Conservation (phyloP, 495 filamentous ascomycete species). For the Aspergillus asperescens region DNA sequence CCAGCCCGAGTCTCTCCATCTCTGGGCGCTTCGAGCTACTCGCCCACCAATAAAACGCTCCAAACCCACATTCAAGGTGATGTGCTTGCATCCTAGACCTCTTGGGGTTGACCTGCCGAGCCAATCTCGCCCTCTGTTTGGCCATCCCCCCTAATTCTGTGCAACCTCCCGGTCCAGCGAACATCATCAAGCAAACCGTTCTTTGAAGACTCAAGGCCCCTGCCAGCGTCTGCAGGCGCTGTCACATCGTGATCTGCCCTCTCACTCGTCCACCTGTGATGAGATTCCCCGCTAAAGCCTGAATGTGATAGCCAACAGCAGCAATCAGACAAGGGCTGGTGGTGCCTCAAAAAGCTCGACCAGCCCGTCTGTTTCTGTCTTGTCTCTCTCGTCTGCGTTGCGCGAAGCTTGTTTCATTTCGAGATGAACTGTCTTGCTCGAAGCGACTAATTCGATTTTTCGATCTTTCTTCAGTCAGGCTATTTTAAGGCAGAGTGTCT, state of each 20-base stretch:
- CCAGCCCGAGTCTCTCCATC: slow-evolving; percentile 12
- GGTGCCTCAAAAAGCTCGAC: slow-evolving; percentile 36
- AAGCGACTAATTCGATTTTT: neutral
- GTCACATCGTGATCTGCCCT: slow-evolving; percentile 34
- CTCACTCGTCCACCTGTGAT: slow-evolving; percentile 29
- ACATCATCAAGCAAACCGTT: slow-evolving; percentile 2
- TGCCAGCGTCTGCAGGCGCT: slow-evolving; percentile 26
- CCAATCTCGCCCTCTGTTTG: neutral
- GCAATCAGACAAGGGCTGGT: slow-evolving; percentile 13
- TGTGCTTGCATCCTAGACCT: slow-evolving; percentile 18
- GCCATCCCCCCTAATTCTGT: slow-evolving; percentile 10
- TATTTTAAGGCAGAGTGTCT: slow-evolving; percentile 4
- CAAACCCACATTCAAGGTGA: slow-evolving; percentile 8
- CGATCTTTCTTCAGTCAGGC: slow-evolving; percentile 13
- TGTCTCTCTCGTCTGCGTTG: slow-evolving; percentile 8
- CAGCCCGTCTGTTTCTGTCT: slow-evolving; percentile 24
- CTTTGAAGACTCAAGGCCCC: neutral
- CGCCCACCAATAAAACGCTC: slow-evolving; percentile 12
- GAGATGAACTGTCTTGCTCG: slow-evolving; percentile 19
- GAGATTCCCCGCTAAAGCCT: slow-evolving; percentile 15
- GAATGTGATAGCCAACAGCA: slow-evolving; percentile 10
- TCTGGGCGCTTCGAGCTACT: slow-evolving; percentile 18
- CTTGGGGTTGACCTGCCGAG: neutral
- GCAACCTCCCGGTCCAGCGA: too few species aligned
- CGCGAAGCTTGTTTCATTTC: slow-evolving; percentile 26